Evolutionary conservation across 2,329 filamentous ascomycete species (phyloP).

Genomic region (Drechslerella dactyloides): DNA sequence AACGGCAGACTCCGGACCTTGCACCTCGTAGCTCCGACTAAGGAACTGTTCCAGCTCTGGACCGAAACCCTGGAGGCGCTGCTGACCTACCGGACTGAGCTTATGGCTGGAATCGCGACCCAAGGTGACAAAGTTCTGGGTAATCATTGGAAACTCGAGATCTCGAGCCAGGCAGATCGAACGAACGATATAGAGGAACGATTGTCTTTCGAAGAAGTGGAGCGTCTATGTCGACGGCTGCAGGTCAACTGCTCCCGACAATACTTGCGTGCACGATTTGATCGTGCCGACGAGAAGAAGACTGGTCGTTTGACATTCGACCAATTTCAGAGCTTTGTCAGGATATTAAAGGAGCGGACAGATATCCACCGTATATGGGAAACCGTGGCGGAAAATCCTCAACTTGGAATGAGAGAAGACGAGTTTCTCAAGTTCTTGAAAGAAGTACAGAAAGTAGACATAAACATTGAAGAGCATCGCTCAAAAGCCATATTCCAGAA

Average conservation of each 20-base stretch:
- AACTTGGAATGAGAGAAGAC: constrained; percentile 70
- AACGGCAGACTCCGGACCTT: constrained; percentile 83
- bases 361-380: constrained; percentile 80
- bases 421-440: constrained; percentile 80
- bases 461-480: constrained; percentile 68
- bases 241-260: constrained; percentile 87
- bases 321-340: constrained; percentile 84
- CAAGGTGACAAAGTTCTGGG: constrained; percentile 82
- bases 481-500: constrained; percentile 78
- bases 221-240: constrained; percentile 82
- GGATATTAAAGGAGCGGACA: constrained; percentile 79
- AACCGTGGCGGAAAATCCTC: constrained; percentile 65
- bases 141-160: constrained; percentile 71
- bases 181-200: constrained; percentile 66
- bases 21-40: constrained; percentile 81
- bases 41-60: constrained; percentile 77
- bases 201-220: constrained; percentile 78
- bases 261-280: constrained; percentile 76
- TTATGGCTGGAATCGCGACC: constrained; percentile 87
- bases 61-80: constrained; percentile 82
- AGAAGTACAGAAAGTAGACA: constrained; percentile 75
- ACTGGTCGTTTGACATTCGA: constrained; percentile 74
- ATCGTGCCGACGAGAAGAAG: constrained; percentile 70
- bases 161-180: constrained; percentile 40
- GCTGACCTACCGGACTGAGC: constrained; percentile 81